A percentile compares a stretch with the other conserved stretches of the same genome.
Conservation (phyloP, 2,329 filamentous ascomycete genomes). For the Sporothrix dimorphospora region DNA sequence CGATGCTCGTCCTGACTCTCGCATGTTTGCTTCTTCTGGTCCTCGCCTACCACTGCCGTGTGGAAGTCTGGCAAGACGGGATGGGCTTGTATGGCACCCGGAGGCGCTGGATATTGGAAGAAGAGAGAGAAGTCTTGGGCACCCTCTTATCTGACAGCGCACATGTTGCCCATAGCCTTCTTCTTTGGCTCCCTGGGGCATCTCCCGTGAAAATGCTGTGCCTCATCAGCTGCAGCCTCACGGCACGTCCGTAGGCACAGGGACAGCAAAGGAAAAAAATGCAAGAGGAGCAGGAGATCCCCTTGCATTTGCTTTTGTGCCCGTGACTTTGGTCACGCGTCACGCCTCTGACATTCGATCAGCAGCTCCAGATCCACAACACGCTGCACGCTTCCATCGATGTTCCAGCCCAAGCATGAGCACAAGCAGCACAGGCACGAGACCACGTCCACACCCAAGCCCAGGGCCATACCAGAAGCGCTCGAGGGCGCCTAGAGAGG, state of each 20-base stretch:
- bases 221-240: neutral
- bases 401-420: neutral
- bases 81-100: neutral
- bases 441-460: neutral
- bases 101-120: neutral
- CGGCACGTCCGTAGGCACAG: neutral
- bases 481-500: neutral
- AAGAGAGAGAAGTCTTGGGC: too few relatives aligned
- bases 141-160: neutral
- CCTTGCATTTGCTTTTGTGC: neutral
- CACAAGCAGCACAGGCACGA: neutral
- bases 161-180: neutral
- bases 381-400: neutral
- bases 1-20: neutral
- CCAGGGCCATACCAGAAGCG: neutral
- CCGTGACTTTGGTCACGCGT: conserved; percentile 3
- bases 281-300: neutral
- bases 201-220: neutral
- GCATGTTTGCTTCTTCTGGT: neutral
- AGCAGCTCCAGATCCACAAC: conserved; percentile 3
- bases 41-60: neutral
- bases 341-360: neutral
- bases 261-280: neutral
- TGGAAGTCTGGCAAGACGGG: neutral
- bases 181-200: too few relatives aligned